These are phyloP conservation scores for Tylopilus plumbeoviolaceoides DNA, from an alignment of 768 basidiomycete species.

Conservation along the genomic window DNA sequence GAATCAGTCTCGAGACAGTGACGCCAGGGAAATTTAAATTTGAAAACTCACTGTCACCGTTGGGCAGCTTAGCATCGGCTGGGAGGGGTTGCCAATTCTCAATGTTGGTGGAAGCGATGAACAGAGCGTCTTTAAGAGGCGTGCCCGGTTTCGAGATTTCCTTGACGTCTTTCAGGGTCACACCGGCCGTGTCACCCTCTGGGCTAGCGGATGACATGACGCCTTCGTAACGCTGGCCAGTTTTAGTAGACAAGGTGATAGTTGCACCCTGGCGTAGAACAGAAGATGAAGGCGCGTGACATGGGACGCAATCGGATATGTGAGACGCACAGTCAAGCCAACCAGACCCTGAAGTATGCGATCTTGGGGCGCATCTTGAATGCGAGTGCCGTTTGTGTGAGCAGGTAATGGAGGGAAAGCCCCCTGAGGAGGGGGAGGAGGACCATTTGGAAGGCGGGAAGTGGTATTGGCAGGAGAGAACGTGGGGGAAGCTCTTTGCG, in stretches of 20 bases:
- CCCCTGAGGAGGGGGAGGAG: constrained; percentile 32
- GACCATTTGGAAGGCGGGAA: constrained; percentile 42
- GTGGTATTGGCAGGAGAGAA: constrained; percentile 50
- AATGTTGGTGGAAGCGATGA: constrained; percentile 70
- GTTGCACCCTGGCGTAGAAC: constrained; percentile 59
- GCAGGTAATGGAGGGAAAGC: constrained; percentile 41
- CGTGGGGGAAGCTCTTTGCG: constrained; percentile 64
- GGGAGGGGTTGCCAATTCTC: constrained; percentile 71
- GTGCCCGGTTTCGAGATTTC: constrained; percentile 64
- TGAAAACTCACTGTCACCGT: constrained; percentile 62
- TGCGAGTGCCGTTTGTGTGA: constrained; percentile 45
- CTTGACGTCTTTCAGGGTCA: constrained; percentile 74
- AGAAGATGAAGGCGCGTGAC: constrained; percentile 15
- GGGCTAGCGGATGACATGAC: constrained; percentile 54
- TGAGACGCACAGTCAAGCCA: constrained; percentile 62
- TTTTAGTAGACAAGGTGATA: constrained; percentile 71
- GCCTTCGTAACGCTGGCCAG: constrained; percentile 70
- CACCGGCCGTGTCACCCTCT: constrained; percentile 68
- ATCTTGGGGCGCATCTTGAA: constrained; percentile 49
- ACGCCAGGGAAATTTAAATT: neutral
- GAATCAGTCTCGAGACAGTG: neutral
- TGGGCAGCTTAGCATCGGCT: constrained; percentile 62
- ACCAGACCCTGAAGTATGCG: constrained; percentile 60
- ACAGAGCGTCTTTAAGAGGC: constrained; percentile 65
- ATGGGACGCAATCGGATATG: constrained; percentile 7